Conservation (phyloP, 1,284 basidiomycete species). For the Baeospora myosura region DNA sequence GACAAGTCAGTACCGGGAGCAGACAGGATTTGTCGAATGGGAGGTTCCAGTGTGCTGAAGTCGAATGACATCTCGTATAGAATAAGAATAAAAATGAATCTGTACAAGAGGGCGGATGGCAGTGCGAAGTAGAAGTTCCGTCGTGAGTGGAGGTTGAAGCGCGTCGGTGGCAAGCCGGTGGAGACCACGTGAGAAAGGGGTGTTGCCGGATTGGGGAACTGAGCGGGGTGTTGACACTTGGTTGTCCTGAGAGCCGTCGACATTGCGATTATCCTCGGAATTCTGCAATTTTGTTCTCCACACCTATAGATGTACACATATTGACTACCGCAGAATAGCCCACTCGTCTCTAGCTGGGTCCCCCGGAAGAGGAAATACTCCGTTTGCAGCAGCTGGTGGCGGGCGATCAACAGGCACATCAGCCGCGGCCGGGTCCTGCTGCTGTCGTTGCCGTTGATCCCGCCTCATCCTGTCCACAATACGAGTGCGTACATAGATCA, state of each 20-base stretch:
- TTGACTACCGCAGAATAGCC: constrained; percentile 47
- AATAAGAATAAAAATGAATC: background rate
- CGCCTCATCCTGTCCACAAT: constrained; percentile 62
- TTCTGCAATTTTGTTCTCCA: constrained; percentile 1
- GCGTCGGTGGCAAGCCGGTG: too few relatives aligned
- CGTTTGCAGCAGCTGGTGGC: constrained; percentile 16
- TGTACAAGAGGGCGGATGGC: background rate
- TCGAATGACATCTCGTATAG: constrained; percentile 24
- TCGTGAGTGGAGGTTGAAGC: background rate
- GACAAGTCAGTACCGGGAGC: constrained; percentile 63
- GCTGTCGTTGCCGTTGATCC: constrained; percentile 36
- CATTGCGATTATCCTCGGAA: too few relatives aligned
- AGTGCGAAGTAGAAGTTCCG: background rate
- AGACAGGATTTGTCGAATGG: constrained; percentile 57
- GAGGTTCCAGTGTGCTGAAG: constrained; percentile 44
- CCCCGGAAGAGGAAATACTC: constrained; percentile 54
- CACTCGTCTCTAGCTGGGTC: constrained; percentile 62
- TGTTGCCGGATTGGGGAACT: background rate
- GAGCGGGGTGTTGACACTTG: too few relatives aligned
- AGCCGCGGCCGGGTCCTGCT: constrained; percentile 23
- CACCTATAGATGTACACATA: constrained; percentile 11
- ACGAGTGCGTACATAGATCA: constrained; percentile 67
- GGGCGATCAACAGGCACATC: background rate
- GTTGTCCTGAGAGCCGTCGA: too few relatives aligned
- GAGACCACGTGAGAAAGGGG: background rate